Evolutionary conservation across 768 basidiomycete genomes (phyloP), one percentile per base, ranked within the genome.

Genomic region (Hygrocybe coccinea): DNA sequence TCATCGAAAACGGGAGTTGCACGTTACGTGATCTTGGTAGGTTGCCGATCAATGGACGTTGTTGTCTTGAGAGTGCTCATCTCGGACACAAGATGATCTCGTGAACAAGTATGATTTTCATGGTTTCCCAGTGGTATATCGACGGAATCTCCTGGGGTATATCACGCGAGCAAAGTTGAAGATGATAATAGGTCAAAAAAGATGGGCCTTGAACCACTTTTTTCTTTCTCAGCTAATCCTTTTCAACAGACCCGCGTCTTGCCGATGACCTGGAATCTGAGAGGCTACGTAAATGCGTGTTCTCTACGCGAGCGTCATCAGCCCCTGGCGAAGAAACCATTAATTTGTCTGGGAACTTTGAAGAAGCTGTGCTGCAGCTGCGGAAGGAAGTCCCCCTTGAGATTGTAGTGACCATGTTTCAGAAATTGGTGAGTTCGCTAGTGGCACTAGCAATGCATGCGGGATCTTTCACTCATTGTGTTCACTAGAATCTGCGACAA

Each of bases 341-440:
- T 3, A 60, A 60, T 19, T 65, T 74, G 25, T 46, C 44, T 46
- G 17, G 11, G 5, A 19, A 46, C 21, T 64, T 79, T 11, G 77
- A 80, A 60, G 73, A 79, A 43, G 76, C 83, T 0, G 70, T 84
- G 1, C 72, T 87, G 48, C 82, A 86, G 56, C 72, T 89, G 53
- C 76, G 84, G 35, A 82, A 85, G 64, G 84, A 86, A 58, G 82
- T 85, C 11, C 85, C 87, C 2, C 77, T 83, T 64, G 86, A 88
- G 59, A 71, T 86, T 9, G 83, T 87, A 12, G 85, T 87, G 24
- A 80, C 74, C 61, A 85, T 85, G 79, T 87, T 87, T 72, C 86
- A 86, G 67, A 86, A 83, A 70, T 67, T 89, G 66, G 87, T 84
- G 53, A 44, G 65, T 68, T 35, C 37, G n/a, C n/a, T n/a, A n/a